Conservation (phyloP, 2,329 filamentous ascomycete species). For the Leptosphaerulina australis region DNA sequence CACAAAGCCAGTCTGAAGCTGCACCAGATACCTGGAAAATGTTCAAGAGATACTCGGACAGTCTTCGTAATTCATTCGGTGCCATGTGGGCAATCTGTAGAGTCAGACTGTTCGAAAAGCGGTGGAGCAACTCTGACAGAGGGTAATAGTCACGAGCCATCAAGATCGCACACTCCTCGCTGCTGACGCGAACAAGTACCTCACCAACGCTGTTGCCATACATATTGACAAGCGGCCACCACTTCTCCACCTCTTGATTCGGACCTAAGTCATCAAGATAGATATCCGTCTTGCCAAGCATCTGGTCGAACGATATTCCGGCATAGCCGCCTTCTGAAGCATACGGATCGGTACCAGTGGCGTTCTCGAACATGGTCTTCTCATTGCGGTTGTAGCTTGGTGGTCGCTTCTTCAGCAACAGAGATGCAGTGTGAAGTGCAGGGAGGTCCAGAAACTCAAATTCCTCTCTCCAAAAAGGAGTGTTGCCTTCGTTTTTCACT, state of each 20-base stretch:
- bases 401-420: slow-evolving; percentile 70
- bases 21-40: slow-evolving; percentile 92
- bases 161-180: slow-evolving; percentile 89
- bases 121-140: slow-evolving; percentile 81
- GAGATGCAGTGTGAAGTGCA: slow-evolving; percentile 69
- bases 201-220: slow-evolving; percentile 78
- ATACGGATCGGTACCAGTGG: slow-evolving; percentile 38
- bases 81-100: slow-evolving; percentile 81
- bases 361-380: slow-evolving; percentile 48
- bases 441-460: slow-evolving; percentile 79
- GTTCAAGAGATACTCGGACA: slow-evolving; percentile 87
- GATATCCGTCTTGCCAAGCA: slow-evolving; percentile 78
- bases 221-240: slow-evolving; percentile 80
- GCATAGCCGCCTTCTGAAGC: slow-evolving; percentile 52
- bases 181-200: slow-evolving; percentile 79
- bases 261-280: slow-evolving; percentile 77
- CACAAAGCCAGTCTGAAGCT: slow-evolving; percentile 87
- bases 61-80: slow-evolving; percentile 74
- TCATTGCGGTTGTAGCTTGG: slow-evolving; percentile 47
- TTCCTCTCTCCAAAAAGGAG: slow-evolving; percentile 82
- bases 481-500: slow-evolving; percentile 71
- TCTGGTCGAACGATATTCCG: slow-evolving; percentile 56
- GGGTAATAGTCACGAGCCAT: slow-evolving; percentile 84
- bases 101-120: slow-evolving; percentile 82
- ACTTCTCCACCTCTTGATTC: slow-evolving; percentile 81